Base-by-base conservation (phyloP, 176 grass and related monocot genomes). In the Tillandsia fasciculata region DNA sequence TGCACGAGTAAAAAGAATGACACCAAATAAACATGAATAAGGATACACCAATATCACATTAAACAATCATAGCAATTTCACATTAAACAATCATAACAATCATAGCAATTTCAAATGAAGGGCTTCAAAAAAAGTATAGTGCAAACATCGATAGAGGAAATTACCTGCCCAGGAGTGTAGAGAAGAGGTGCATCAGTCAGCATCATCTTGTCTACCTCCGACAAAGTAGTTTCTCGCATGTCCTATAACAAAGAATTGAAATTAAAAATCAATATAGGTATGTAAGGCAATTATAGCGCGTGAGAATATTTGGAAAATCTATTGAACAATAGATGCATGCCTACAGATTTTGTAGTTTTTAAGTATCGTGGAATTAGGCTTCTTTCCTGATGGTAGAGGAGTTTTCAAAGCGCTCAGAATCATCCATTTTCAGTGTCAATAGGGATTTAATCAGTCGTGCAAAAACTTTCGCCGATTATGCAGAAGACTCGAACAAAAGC, bases 121-220 rank as follows among this genome's bases (percentile, higher is more conserved):
- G 3, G 29, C 29, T 42, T 42, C 7, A 42, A 23, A 9, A 20
- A 61, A 18, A 18, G 22, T 17, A 7, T n/a, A 7, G 2, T 61
- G 10, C 15, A 51, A 26, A 48, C 67, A 66, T 26, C 52, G 9
- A 49, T 27, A 48, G 56, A 6, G 61, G 75, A 77, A 64, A 56
- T 72, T 80, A 97, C 93, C 89, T 97, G 93, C 54, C 86, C 93
- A 79, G 93, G 89, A 69, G 89, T 69, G 70, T 87, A 97, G 13
- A 97, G 86, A 81, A 97, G 89, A 81, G 93, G 93, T 72, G 84
- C 84, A 74, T 97, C 89, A 69, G 86, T 97, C 66, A 97, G 70
- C 89, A 97, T 92, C 74, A 97, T 87, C 86, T 75, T 90, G 74
- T 97, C 88, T 83, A 73, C 84, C 70, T 90, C 68, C 50, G 20